Evolutionary conservation across 331 rosid genomes (phyloP).

Genomic region (Pyrus hybrid): DNA sequence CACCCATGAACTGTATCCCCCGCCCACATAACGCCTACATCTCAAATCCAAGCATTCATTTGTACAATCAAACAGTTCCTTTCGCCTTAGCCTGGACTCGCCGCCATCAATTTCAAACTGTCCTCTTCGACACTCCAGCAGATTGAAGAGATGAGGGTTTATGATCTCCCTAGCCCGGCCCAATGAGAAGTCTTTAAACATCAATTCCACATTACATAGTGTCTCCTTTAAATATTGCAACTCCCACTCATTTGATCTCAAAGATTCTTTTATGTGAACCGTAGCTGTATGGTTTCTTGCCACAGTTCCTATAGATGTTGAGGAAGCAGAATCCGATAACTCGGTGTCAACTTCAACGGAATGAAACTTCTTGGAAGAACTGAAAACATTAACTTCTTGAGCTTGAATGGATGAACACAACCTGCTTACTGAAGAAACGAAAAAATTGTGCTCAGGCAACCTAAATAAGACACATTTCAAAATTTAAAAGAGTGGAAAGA

Average conservation of each 20-base stretch:
- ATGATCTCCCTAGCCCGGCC: constrained; percentile 44
- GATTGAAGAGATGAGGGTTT: constrained; percentile 54
- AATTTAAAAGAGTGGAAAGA: background rate
- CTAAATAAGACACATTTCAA: background rate
- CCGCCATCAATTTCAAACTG: constrained; percentile 15
- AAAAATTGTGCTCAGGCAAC: background rate
- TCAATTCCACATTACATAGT: constrained; percentile 45
- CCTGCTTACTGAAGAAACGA: constrained; percentile 54
- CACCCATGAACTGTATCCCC: constrained; percentile 69
- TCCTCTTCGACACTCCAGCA: constrained; percentile 53
- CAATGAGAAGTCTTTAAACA: constrained; percentile 55
- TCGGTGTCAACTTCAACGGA: constrained; percentile 49
- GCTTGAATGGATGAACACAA: constrained; percentile 50
- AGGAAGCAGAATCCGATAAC: constrained; percentile 80
- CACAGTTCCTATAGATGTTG: constrained; percentile 35
- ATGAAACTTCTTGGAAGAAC: constrained; percentile 38
- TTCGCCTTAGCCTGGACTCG: constrained; percentile 41
- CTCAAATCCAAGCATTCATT: constrained; percentile 69
- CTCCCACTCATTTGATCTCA: constrained; percentile 48
- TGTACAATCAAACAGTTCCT: constrained; percentile 58
- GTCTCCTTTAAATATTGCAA: constrained; percentile 62
- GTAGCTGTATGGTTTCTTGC: constrained; percentile 20
- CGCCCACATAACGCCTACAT: constrained; percentile 41
- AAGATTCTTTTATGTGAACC: constrained; percentile 11
- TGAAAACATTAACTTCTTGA: constrained; percentile 36